These are phyloP conservation scores for Tylopilus sp. DNA, from an alignment of 768 basidiomycete genomes.

Conservation along the genomic window DNA sequence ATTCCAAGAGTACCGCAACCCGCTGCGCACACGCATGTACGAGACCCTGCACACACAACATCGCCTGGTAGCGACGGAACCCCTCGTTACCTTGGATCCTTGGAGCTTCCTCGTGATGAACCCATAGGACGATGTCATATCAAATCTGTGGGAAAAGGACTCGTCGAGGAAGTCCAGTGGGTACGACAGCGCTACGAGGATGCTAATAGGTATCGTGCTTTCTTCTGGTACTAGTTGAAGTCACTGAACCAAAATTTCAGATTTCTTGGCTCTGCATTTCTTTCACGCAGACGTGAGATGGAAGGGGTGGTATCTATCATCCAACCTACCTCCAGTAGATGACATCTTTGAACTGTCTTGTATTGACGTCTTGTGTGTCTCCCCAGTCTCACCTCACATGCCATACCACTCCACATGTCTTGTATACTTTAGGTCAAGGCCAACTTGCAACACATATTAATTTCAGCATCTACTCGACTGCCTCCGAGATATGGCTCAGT, in stretches of 20 bases:
- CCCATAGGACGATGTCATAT: not conserved
- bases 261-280: slow-evolving; percentile 59
- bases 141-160: slow-evolving; percentile 10
- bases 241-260: slow-evolving; percentile 34
- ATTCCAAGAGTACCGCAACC: not conserved
- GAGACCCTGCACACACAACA: slow-evolving; percentile 1
- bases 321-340: not conserved
- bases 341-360: not conserved
- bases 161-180: slow-evolving; percentile 39
- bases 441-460: not conserved
- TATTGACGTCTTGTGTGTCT: not conserved
- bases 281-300: slow-evolving; percentile 49
- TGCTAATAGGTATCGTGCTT: slow-evolving; percentile 53
- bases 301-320: slow-evolving; percentile 5
- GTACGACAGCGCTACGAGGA: slow-evolving; percentile 63
- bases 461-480: slow-evolving; percentile 13
- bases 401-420: no score
- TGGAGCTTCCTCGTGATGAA: not conserved
- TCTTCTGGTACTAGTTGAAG: not conserved
- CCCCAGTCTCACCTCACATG: not conserved
- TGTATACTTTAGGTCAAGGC: no score
- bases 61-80: slow-evolving; percentile 1
- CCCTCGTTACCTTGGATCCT: slow-evolving; percentile 1
- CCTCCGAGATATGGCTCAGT: slow-evolving; percentile 26
- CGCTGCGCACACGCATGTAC: not conserved